phyloP scores from a whole-genome alignment of 2,329 filamentous ascomycete genomes.

The Nigrospora sphaerica region DNA sequence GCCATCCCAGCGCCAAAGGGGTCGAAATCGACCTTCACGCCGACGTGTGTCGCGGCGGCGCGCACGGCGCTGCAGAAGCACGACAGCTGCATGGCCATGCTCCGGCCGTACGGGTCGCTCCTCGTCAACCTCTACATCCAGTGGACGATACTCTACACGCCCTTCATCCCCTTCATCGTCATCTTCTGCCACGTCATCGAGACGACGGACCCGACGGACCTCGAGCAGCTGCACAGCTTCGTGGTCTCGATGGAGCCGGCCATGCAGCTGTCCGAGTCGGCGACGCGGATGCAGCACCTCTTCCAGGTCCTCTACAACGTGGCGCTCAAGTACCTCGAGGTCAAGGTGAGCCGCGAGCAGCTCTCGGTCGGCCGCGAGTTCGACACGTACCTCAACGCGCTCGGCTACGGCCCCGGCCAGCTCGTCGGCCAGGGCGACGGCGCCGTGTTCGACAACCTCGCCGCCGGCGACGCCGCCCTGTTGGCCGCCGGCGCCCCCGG shows the following conservation, averaged over 20 bases:
- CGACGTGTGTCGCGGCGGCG: constrained; percentile 41
- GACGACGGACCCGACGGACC: constrained; percentile 39
- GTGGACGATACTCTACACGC: constrained; percentile 49
- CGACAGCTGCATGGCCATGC: constrained; percentile 31
- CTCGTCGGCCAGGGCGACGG: too few relatives aligned
- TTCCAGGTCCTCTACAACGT: constrained; percentile 56
- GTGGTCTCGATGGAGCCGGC: constrained; percentile 45
- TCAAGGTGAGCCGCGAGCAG: constrained; percentile 35
- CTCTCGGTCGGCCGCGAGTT: constrained; percentile 51
- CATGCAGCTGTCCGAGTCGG: constrained; percentile 46
- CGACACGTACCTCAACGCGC: constrained; percentile 56
- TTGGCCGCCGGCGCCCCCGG: too few relatives aligned
- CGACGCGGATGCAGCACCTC: constrained; percentile 54
- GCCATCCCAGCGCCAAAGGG: constrained; percentile 39
- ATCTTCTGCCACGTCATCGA: constrained; percentile 53
- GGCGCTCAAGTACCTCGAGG: constrained; percentile 52
- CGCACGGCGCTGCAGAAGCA: constrained; percentile 40
- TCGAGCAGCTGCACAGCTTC: constrained; percentile 49
- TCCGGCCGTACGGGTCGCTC: constrained; percentile 31
- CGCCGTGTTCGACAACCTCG: too few relatives aligned
- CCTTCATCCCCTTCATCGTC: constrained; percentile 53
- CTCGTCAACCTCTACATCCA: constrained; percentile 42
- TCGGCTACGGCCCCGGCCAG: constrained; percentile 43
- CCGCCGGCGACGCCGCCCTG: neutral
- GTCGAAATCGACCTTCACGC: constrained; percentile 35